These are phyloP conservation scores for Aspergillus quadrilineatus DNA, from an alignment of 2,329 filamentous ascomycete species.

Conservation along the genomic window DNA sequence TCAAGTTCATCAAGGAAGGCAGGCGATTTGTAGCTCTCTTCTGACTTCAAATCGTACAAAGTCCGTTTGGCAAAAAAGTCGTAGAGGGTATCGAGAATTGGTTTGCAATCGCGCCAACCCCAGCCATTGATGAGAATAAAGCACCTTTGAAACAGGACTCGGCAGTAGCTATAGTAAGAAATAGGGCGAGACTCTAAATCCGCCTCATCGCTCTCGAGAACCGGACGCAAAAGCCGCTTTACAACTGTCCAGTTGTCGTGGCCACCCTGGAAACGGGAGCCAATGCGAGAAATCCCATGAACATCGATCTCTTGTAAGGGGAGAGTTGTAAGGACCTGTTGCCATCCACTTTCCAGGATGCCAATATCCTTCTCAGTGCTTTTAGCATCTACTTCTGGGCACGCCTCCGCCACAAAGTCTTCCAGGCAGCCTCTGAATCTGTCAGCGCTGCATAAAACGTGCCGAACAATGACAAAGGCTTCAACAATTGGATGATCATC, in stretches of 20 bases:
- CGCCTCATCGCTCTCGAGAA: constrained; percentile 49
- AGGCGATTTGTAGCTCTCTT: constrained; percentile 54
- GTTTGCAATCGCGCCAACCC: constrained; percentile 59
- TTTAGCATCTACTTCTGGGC: constrained; percentile 35
- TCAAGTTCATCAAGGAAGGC: constrained; percentile 54
- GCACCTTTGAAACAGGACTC: constrained; percentile 53
- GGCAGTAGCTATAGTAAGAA: constrained; percentile 57
- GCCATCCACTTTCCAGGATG: constrained; percentile 40
- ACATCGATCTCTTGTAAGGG: constrained; percentile 55
- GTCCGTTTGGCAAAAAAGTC: constrained; percentile 60
- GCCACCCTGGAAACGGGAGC: constrained; percentile 39
- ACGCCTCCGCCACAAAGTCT: constrained; percentile 41
- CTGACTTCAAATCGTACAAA: constrained; percentile 53
- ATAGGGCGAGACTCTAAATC: constrained; percentile 41
- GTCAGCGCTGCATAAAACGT: constrained; percentile 39
- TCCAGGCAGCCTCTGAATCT: constrained; percentile 42
- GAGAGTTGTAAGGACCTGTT: constrained; percentile 52
- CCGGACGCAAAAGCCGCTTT: constrained; percentile 46
- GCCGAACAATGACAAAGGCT: constrained; percentile 48
- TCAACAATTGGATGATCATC: constrained; percentile 46
- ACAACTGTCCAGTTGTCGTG: constrained; percentile 54
- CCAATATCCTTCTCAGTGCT: constrained; percentile 32
- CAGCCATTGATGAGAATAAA: constrained; percentile 54
- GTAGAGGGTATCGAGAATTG: constrained; percentile 54
- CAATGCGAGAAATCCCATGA: constrained; percentile 47